These are phyloP conservation scores for Colletotrichum sp. DNA, from an alignment of 2,329 filamentous ascomycete species.

Conservation along the genomic window DNA sequence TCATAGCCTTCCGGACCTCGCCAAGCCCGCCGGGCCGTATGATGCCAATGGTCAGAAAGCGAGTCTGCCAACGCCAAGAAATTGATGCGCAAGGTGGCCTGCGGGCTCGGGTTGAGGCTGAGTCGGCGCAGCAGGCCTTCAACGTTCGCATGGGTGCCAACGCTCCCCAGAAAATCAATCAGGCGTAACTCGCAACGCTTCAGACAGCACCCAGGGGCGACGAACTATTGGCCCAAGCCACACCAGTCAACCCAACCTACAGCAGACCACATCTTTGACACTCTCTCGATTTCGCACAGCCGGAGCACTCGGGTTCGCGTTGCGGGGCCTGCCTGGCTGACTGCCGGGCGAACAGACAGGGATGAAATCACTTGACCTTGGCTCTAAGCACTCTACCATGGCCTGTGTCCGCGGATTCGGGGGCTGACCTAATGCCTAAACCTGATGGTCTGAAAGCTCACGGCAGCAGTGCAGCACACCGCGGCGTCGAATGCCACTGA, in stretches of 20 bases:
- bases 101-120: not conserved
- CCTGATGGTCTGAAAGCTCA: not conserved
- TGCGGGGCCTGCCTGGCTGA: not conserved
- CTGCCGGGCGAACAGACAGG: not conserved
- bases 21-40: not conserved
- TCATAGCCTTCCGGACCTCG: not conserved
- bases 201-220: not conserved
- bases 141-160: not conserved
- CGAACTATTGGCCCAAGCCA: conserved; percentile 6
- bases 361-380: not conserved
- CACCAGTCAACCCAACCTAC: not conserved
- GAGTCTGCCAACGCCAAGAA: not conserved
- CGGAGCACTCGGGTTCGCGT: conserved; percentile 11
- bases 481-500: not conserved
- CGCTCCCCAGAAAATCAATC: not conserved
- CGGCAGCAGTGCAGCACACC: not conserved
- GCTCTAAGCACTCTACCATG: not conserved
- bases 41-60: not conserved
- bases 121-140: conserved; percentile 5
- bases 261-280: not conserved
- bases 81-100: not conserved
- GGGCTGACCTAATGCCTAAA: not conserved
- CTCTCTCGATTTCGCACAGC: not conserved
- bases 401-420: not conserved
- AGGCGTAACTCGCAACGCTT: not conserved